Base-by-base conservation (phyloP, 805 yeast species). In the Lachancea kluyveri region DNA sequence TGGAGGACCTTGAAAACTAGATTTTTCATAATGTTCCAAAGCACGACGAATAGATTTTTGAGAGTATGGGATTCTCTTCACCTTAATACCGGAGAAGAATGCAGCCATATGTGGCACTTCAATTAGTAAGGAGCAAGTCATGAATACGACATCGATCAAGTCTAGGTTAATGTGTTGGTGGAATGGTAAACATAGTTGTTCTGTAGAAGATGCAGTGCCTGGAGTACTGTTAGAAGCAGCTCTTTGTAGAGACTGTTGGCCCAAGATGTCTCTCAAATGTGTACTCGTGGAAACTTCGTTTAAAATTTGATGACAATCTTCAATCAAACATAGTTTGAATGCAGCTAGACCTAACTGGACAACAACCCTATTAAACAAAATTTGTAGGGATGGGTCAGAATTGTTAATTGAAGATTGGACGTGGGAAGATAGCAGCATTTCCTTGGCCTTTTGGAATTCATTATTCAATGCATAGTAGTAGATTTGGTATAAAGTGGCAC, bases 151-250 rank as follows among this genome's bases (percentile, higher is more conserved):
- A 64, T 92, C 98, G 45, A 92, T 72, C 52, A 92, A 75, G 68
- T 94, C 97, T 49, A 90, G 68, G 64, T 92, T 92, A 60, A 92
- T 90, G 65, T 92, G 99, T 83, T 86, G 87, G 65, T 92, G 98
- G 80, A 82, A 92, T 37, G 99, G 99, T 57, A 92, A 70, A 57
- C 87, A 73, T 57, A 88, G 78, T 62, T 79, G 90, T 29, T 56
- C 60, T 39, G 50, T 53, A 24, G 52, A 47, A 24, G 52, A 50
- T 20, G 50, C 42, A 21, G 40, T 43, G 12, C 49, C 40, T 45
- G 30, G 55, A 32, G 36, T 54, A 51, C 45, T 52, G 53, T 56
- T 66, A 49, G 70, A 74, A 34, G 72, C 67, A 57, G 72, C 78
- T 62, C 87, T 80, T 57, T 80, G 79, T 50, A 74, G 68, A 26